Conservation (phyloP, 2,329 filamentous ascomycete species). For the Fusarium lyarnte region DNA sequence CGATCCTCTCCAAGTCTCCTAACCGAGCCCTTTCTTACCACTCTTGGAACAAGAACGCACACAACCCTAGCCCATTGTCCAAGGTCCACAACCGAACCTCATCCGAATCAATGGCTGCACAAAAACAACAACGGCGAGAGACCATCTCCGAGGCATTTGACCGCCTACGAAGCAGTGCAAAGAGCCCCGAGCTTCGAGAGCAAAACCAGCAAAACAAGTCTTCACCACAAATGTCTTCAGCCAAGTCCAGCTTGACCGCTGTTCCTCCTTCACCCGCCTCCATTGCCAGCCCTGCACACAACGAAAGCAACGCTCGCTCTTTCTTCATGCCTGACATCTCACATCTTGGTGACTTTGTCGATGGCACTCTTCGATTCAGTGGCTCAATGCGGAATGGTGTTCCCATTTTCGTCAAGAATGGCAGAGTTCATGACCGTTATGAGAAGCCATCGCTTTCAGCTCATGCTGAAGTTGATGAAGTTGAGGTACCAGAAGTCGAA, state of each 20-base stretch:
- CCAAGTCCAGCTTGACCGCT: slow-evolving; percentile 54
- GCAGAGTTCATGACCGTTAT: slow-evolving; percentile 58
- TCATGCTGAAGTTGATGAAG: slow-evolving; percentile 61
- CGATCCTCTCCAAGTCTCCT: slow-evolving; percentile 54
- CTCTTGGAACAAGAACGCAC: slow-evolving; percentile 42
- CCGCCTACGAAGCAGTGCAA: slow-evolving; percentile 49
- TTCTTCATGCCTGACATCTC: slow-evolving; percentile 65
- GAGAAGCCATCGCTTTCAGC: slow-evolving; percentile 47
- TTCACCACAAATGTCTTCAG: slow-evolving; percentile 51
- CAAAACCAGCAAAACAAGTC: slow-evolving; percentile 41
- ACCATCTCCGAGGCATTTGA: slow-evolving; percentile 50
- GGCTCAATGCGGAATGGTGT: slow-evolving; percentile 63
- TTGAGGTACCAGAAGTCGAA: slow-evolving; percentile 63
- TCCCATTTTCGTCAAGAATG: slow-evolving; percentile 65
- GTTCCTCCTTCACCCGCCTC: slow-evolving; percentile 52
- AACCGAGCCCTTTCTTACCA: slow-evolving; percentile 41
- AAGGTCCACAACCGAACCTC: slow-evolving; percentile 48
- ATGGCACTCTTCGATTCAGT: slow-evolving; percentile 62
- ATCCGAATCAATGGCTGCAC: slow-evolving; percentile 41
- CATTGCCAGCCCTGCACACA: slow-evolving; percentile 47
- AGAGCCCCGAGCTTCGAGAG: slow-evolving; percentile 42
- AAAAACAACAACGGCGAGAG: slow-evolving; percentile 40
- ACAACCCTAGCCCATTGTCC: slow-evolving; percentile 51
- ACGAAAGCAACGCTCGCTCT: slow-evolving; percentile 58
- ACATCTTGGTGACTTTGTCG: slow-evolving; percentile 66